Evolutionary conservation across 805 yeast genomes (phyloP).

Genomic region (Tetrapisispora taiwanensis): DNA sequence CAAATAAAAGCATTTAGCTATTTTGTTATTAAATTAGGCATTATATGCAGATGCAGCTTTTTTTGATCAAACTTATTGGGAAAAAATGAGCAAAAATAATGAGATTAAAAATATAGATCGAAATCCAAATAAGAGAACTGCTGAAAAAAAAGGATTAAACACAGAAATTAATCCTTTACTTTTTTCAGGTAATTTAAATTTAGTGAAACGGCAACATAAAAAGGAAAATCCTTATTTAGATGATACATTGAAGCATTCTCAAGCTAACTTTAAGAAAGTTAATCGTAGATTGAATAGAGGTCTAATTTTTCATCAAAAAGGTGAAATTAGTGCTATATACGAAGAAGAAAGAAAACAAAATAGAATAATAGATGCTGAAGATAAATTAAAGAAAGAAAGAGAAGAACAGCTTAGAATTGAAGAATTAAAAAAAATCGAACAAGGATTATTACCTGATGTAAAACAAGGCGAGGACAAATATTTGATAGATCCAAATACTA

Average conservation of each 20-base stretch:
- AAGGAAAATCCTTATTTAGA: conserved; percentile 25
- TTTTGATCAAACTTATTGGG: no score
- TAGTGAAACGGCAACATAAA: conserved; percentile 16
- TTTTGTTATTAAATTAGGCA: no score
- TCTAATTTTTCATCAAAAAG: conserved; percentile 42
- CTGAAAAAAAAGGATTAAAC: conserved; percentile 16
- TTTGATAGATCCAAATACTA: conserved; percentile 25
- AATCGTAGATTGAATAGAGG: conserved; percentile 12
- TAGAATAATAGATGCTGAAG: conserved; percentile 2
- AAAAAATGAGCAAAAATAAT: no score
- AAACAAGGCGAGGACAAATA: conserved; percentile 48
- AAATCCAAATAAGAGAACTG: no score
- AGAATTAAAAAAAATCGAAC: conserved; percentile 33
- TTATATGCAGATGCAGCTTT: no score
- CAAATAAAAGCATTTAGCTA: no score
- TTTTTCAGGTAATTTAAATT: conserved; percentile 21
- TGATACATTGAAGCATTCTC: neutral
- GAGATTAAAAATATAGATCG: no score
- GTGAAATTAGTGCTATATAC: conserved; percentile 30
- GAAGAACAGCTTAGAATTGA: conserved; percentile 25
- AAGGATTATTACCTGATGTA: conserved; percentile 39
- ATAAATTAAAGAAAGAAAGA: conserved; percentile 4
- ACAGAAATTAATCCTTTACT: conserved; percentile 25
- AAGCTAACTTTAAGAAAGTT: conserved; percentile 4
- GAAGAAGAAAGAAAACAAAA: conserved; percentile 10